Base-by-base conservation (phyloP, 768 basidiomycete species). In the Phylloporus sp. region DNA sequence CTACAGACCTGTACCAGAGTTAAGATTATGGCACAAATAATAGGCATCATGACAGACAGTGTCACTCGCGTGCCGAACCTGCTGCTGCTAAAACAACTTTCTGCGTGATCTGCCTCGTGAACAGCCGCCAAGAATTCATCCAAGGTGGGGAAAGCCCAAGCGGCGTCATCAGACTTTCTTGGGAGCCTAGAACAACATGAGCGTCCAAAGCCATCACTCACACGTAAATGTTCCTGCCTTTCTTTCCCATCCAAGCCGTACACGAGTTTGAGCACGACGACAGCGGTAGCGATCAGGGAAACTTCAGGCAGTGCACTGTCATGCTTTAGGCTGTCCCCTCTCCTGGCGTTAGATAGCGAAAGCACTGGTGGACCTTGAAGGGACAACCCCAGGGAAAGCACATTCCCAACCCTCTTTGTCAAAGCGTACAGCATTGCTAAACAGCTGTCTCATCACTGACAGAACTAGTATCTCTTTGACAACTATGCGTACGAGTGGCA, bases 221-320 rank as follows among this genome's bases (percentile, higher is more conserved):
- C 42, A 54, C 42, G 48, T 45, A 50, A 53, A 38, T 0, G 9
- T 29, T 55, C 71, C 53, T 63, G 83, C 88, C 88, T 79, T 47
- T 60, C 50, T 56, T 71, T 72, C 26, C 84, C 89, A 64, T 94
- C 91, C 26, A 94, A 63, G 1, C 92, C 94, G 60, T 94, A 94
- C 23, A 85, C 79, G 76, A 95, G 76, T 71, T 94, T 95, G 59
- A 94, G 73, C 31, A 84, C 82, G 11, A 91, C 76, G 12, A 93
- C 75, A 43, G 79, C 78, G 13, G 73, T 74, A 2, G 79, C 81
- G 39, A 80, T 64, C 22, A 91, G 70, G 3, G 78, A 77, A 44
- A 86, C 71, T 62, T 94, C 91, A 10, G 85, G 78, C 6, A 88
- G 82, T 26, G 79, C 76, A 56, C 79, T 82, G 66, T 90, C 88